phyloP scores from a whole-genome alignment of 495 filamentous ascomycete genomes.

The Trichoderma orchidacearum region DNA sequence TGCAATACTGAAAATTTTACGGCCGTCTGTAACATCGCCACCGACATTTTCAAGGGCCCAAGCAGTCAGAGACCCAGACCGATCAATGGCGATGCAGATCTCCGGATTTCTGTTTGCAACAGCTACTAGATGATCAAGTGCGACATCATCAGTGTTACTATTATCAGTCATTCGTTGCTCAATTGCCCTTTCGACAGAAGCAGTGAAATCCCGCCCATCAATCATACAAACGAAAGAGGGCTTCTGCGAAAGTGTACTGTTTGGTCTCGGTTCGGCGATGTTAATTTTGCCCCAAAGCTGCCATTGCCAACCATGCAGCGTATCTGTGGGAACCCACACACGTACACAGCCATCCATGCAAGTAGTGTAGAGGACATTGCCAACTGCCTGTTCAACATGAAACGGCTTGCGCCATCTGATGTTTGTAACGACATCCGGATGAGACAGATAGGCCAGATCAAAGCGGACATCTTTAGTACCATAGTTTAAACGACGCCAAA shows the following conservation, averaged over 20 bases:
- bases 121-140: slow-evolving; percentile 72
- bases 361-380: slow-evolving; percentile 87
- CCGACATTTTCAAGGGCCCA: slow-evolving; percentile 91
- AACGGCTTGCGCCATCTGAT: slow-evolving; percentile 74
- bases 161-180: slow-evolving; percentile 33
- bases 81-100: slow-evolving; percentile 75
- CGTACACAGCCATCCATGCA: slow-evolving; percentile 74
- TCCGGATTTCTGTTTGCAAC: slow-evolving; percentile 79
- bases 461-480: slow-evolving; percentile 73
- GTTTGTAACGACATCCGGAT: slow-evolving; percentile 65
- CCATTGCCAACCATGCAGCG: slow-evolving; percentile 55
- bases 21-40: slow-evolving; percentile 50
- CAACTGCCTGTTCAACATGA: slow-evolving; percentile 62
- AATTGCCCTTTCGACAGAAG: slow-evolving; percentile 64
- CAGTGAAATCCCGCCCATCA: slow-evolving; percentile 67
- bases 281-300: slow-evolving; percentile 77
- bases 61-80: slow-evolving; percentile 75
- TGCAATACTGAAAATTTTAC: slow-evolving; percentile 76
- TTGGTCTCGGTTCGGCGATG: slow-evolving; percentile 59
- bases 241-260: slow-evolving; percentile 35
- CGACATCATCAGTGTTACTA: slow-evolving; percentile 48
- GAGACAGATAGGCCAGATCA: slow-evolving; percentile 79
- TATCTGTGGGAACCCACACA: slow-evolving; percentile 70
- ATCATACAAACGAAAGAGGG: slow-evolving; percentile 56
- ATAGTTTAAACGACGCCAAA: slow-evolving; percentile 85